Percentiles rank a stretch among this genome's conserved stretches.
These are phyloP conservation scores for Phytopythium ostracodes DNA, from an alignment of 352 stramenopile species.

Conservation along the genomic window DNA sequence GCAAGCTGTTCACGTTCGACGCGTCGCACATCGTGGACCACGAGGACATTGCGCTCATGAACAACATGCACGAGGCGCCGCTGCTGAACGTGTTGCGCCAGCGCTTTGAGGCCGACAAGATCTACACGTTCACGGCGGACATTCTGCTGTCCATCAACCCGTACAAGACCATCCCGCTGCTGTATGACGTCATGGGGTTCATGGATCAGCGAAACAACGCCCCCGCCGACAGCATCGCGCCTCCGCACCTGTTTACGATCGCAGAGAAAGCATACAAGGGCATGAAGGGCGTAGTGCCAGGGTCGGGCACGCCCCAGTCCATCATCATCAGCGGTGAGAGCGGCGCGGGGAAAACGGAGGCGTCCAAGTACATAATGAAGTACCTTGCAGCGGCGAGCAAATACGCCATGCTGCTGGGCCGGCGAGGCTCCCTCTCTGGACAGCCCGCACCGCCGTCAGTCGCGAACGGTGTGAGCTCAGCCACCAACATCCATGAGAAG, in stretches of 20 bases:
- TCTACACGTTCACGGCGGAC: conserved; percentile 86
- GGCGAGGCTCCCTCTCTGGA: conserved; percentile 4
- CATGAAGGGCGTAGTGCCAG: conserved; percentile 58
- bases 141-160: conserved; percentile 84
- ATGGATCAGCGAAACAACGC: conserved; percentile 46
- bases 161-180: conserved; percentile 83
- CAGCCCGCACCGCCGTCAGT: conserved; percentile 8
- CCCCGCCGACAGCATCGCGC: conserved; percentile 27
- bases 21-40: conserved; percentile 82
- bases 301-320: conserved; percentile 74
- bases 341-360: conserved; percentile 93
- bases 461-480: conserved; percentile 6
- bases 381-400: conserved; percentile 79
- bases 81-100: conserved; percentile 76
- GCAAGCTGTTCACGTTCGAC: conserved; percentile 76
- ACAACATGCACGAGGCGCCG: conserved; percentile 88
- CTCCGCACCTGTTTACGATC: conserved; percentile 79
- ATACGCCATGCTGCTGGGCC: conserved; percentile 20
- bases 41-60: conserved; percentile 84
- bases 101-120: conserved; percentile 75
- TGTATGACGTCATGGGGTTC: conserved; percentile 77
- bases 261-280: conserved; percentile 70
- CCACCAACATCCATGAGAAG: conserved; percentile 54
- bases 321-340: conserved; percentile 94
- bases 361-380: conserved; percentile 92